Conservation (phyloP, 495 filamentous ascomycete genomes). For the Friedmanniomyces simplex region DNA sequence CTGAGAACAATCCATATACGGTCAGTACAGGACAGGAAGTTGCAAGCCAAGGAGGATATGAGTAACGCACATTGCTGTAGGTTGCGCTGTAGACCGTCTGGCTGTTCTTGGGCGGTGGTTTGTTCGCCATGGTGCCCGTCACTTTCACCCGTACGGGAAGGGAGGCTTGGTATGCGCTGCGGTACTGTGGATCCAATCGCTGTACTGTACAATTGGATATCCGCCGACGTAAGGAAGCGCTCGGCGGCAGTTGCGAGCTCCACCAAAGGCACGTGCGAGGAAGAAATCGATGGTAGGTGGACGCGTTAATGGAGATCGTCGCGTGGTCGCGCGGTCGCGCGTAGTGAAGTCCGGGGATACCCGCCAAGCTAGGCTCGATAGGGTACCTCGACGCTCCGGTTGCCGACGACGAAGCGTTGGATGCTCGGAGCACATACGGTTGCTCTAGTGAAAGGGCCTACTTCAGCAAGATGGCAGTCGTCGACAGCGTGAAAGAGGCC, state of each 20-base stretch:
- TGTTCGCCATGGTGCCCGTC: too few species aligned
- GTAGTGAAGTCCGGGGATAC: too few species aligned
- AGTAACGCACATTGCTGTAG: constrained; percentile 46
- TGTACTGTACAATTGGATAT: too few species aligned
- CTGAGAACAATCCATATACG: constrained; percentile 34
- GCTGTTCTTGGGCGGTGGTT: neutral
- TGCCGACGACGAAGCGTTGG: neutral
- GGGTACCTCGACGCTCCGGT: neutral
- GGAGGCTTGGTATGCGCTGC: neutral
- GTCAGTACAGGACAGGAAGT: too few species aligned
- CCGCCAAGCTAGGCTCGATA: neutral
- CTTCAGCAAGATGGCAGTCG: constrained; percentile 28
- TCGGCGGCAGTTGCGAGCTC: too few species aligned
- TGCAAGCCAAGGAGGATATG: neutral
- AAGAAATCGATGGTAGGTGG: too few species aligned
- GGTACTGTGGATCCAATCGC: too few species aligned
- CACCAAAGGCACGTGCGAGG: too few species aligned
- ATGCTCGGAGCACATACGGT: neutral
- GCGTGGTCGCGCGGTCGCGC: too few species aligned
- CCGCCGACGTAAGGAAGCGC: too few species aligned
- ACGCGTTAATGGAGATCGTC: too few species aligned
- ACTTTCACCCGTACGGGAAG: neutral
- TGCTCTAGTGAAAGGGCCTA: neutral
- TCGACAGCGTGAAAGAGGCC: constrained; percentile 33
- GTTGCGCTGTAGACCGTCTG: constrained; percentile 66